Conservation (phyloP, 2,329 filamentous ascomycete species). For the Pleomassaria siparia region DNA sequence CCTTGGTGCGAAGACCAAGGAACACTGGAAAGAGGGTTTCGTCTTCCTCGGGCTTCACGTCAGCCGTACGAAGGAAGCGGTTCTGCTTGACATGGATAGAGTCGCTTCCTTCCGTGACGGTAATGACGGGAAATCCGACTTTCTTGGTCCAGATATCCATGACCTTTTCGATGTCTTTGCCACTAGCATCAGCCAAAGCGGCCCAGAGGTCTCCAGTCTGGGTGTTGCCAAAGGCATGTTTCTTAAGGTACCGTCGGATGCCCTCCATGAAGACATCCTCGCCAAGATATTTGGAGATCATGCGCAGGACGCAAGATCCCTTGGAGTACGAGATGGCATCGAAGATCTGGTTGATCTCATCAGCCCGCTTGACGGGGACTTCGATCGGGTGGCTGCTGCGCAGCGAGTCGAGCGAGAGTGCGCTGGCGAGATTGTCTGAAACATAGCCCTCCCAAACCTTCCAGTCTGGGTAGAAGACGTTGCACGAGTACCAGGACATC, state of each 20-base stretch:
- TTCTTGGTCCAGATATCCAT: constrained; percentile 98
- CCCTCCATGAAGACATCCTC: constrained; percentile 93
- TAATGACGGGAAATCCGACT: constrained; percentile 88
- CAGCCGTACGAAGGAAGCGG: constrained; percentile 87
- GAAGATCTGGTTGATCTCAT: constrained; percentile 98
- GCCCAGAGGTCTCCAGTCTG: constrained; percentile 89
- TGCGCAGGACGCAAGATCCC: constrained; percentile 90
- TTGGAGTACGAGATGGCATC: constrained; percentile 98
- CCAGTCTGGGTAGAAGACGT: constrained; percentile 96
- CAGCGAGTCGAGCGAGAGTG: constrained; percentile 83
- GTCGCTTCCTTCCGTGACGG: constrained; percentile 73
- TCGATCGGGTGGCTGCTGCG: constrained; percentile 96
- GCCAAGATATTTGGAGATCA: constrained; percentile 94
- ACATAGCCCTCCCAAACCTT: constrained; percentile 97
- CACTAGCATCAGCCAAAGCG: constrained; percentile 82
- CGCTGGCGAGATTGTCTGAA: constrained; percentile 86
- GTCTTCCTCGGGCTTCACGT: constrained; percentile 92
- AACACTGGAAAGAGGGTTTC: constrained; percentile 86
- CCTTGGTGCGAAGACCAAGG: constrained; percentile 78
- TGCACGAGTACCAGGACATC: constrained; percentile 94
- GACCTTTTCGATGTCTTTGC: constrained; percentile 84
- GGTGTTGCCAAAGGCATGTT: constrained; percentile 96
- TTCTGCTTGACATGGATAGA: constrained; percentile 91
- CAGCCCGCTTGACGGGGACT: constrained; percentile 90
- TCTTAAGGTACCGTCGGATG: constrained; percentile 86